Percentiles rank a stretch among this genome's conserved stretches.
phyloP scores from a whole-genome alignment of 2,329 filamentous ascomycete species.

The Cercospora beticola region DNA sequence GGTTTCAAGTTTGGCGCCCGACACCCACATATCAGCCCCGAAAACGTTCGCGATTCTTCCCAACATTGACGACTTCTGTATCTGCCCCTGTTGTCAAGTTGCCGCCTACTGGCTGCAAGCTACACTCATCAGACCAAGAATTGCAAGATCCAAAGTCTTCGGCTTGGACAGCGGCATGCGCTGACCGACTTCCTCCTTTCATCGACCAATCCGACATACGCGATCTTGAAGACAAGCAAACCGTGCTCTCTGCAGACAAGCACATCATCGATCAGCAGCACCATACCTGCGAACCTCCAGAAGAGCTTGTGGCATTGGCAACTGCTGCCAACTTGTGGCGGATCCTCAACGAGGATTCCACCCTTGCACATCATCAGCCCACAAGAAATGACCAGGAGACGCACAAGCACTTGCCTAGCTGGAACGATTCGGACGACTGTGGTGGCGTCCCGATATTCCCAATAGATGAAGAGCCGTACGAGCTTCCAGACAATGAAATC shows the following conservation, averaged over 20 bases:
- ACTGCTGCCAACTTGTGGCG: constrained; percentile 33
- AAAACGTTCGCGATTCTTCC: constrained; percentile 36
- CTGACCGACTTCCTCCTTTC: background rate
- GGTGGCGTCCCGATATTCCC: constrained; percentile 6
- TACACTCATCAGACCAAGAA: constrained; percentile 24
- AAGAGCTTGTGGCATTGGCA: background rate
- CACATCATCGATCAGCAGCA: background rate
- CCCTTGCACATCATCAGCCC: background rate
- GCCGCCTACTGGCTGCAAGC: constrained; percentile 26
- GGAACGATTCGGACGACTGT: constrained; percentile 8
- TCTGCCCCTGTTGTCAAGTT: constrained; percentile 27
- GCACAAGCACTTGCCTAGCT: background rate
- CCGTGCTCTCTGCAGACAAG: background rate
- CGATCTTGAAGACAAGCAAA: background rate
- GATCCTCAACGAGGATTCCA: constrained; percentile 24
- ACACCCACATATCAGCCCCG: constrained; percentile 12
- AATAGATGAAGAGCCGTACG: background rate
- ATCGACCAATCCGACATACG: background rate
- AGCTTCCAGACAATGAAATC: constrained; percentile 28
- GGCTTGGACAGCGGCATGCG: background rate
- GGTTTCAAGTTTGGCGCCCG: background rate
- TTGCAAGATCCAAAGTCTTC: constrained; percentile 10
- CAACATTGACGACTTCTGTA: constrained; percentile 16
- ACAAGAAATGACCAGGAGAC: background rate
- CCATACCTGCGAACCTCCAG: background rate